Percentiles rank a stretch among this genome's conserved stretches.
phyloP scores from a whole-genome alignment of 1,284 basidiomycete genomes.

The Trametes pubescens region DNA sequence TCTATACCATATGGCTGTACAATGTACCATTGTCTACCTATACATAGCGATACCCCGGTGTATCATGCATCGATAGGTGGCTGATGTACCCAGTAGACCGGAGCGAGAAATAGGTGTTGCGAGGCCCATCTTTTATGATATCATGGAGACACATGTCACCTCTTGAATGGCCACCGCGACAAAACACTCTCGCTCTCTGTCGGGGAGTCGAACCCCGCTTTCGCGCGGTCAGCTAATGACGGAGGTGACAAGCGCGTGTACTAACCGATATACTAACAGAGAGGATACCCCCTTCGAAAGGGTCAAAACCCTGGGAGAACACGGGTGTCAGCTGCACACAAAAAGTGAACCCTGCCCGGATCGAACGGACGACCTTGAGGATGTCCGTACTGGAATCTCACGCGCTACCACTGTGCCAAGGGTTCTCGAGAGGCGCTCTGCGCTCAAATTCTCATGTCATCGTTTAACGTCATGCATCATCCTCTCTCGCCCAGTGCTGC shows the following conservation, averaged over 20 bases:
- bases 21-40: not conserved
- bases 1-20: not conserved
- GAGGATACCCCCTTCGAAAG: not conserved
- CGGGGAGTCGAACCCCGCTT: constrained; percentile 53
- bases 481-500: no score
- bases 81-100: no score
- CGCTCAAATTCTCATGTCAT: no score
- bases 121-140: no score
- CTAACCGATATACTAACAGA: constrained; percentile 7
- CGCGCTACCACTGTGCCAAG: constrained; percentile 37
- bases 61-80: no score
- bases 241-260: not conserved
- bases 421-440: constrained; percentile 18
- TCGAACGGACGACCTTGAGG: constrained; percentile 46
- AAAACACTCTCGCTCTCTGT: constrained; percentile 40
- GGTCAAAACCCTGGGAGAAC: not conserved
- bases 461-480: no score
- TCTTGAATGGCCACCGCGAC: not conserved
- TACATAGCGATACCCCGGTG: no score
- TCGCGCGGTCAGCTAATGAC: constrained; percentile 40
- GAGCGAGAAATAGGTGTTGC: no score
- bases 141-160: no score
- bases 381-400: constrained; percentile 36
- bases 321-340: no score
- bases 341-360: constrained; percentile 43